A percentile compares a stretch with the other conserved stretches of the same genome.
These are phyloP conservation scores for Lenwebbia sp. DNA, from an alignment of 345 rosid genomes.

Conservation along the genomic window DNA sequence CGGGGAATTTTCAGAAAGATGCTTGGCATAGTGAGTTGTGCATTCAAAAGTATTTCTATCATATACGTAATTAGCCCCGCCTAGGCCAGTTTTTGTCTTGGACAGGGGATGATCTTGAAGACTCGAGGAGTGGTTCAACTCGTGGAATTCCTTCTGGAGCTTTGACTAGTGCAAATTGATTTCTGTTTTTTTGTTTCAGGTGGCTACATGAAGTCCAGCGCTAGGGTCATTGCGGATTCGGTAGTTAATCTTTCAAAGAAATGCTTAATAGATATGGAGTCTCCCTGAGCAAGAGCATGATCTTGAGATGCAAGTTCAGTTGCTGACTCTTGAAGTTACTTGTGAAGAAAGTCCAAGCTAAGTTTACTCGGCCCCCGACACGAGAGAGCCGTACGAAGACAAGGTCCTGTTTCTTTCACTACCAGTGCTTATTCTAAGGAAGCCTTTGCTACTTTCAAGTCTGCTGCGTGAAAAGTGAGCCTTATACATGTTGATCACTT, in stretches of 20 bases:
- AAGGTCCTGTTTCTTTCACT: not conserved
- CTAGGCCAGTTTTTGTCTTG: not conserved
- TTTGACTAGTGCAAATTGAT: not conserved
- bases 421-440: not conserved
- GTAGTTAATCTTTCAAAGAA: slow-evolving; percentile 57
- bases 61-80: not conserved
- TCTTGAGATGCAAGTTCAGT: not conserved
- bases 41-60: not conserved
- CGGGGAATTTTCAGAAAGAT: not conserved
- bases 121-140: not conserved
- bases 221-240: slow-evolving; percentile 80
- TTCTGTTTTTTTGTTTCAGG: slow-evolving; percentile 30
- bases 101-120: not conserved
- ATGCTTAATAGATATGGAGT: slow-evolving; percentile 30
- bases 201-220: slow-evolving; percentile 94
- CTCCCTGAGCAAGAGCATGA: slow-evolving; percentile 8
- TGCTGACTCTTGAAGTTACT: not conserved
- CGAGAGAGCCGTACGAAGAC: not conserved
- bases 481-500: not conserved
- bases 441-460: not conserved
- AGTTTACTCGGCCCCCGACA: not conserved
- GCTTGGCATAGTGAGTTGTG: not conserved
- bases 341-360: not conserved
- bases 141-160: not conserved
- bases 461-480: not conserved